These are phyloP conservation scores for Monascus purpureus DNA, from an alignment of 495 filamentous ascomycete species.

Conservation along the genomic window DNA sequence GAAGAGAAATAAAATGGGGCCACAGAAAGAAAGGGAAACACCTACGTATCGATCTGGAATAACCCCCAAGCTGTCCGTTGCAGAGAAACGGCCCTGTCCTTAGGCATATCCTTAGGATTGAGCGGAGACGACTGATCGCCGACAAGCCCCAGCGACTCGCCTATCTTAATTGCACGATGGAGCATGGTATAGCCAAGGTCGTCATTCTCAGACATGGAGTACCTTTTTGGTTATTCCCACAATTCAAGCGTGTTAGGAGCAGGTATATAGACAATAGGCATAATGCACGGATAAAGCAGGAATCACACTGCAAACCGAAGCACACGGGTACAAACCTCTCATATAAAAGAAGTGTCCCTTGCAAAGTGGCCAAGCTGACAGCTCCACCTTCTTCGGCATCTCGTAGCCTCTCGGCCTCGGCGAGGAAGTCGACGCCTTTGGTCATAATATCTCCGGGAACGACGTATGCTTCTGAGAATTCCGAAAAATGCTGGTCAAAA, in stretches of 20 bases:
- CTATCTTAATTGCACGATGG: slow-evolving; percentile 26
- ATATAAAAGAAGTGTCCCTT: slow-evolving; percentile 28
- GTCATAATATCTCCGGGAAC: slow-evolving; percentile 27
- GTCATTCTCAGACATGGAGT: slow-evolving; percentile 28
- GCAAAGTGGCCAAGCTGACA: slow-evolving; percentile 21
- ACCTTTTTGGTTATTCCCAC: too few species aligned
- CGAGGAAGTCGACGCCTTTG: slow-evolving; percentile 28
- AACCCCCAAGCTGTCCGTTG: slow-evolving; percentile 29
- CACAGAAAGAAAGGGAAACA: too few species aligned
- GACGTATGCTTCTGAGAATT: slow-evolving; percentile 31
- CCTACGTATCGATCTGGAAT: slow-evolving; percentile 33
- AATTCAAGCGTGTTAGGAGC: neutral
- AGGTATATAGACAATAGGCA: too few species aligned
- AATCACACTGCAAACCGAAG: too few species aligned
- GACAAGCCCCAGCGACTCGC: slow-evolving; percentile 22
- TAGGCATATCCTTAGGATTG: slow-evolving; percentile 6
- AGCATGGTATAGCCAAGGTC: slow-evolving; percentile 31
- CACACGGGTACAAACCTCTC: slow-evolving; percentile 23
- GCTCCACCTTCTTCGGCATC: slow-evolving; percentile 7
- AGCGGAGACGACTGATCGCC: slow-evolving; percentile 6
- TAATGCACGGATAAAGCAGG: neutral
- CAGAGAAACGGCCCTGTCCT: slow-evolving; percentile 24
- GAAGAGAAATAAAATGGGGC: too few species aligned
- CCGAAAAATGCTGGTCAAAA: slow-evolving; percentile 34
- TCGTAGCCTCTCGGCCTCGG: slow-evolving; percentile 24